These are phyloP conservation scores for Elongisporangium anandrum DNA, from an alignment of 352 stramenopile genomes.

Conservation along the genomic window DNA sequence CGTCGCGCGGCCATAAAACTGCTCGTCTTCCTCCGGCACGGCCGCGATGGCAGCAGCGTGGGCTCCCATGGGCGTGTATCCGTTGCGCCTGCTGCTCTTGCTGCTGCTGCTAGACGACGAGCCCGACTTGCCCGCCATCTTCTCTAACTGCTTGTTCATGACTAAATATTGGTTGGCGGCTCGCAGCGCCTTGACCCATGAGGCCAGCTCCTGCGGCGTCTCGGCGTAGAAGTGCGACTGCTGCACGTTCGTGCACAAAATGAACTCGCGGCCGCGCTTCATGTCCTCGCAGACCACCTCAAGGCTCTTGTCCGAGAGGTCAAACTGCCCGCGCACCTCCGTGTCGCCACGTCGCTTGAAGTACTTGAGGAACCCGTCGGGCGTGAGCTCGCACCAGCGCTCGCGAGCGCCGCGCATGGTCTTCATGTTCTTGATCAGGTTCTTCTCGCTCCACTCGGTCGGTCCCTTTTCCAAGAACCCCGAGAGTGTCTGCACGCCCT, in stretches of 20 bases:
- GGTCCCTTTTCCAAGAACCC: slow-evolving; percentile 84
- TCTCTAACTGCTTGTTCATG: slow-evolving; percentile 32
- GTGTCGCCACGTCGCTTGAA: slow-evolving; percentile 85
- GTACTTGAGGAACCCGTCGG: slow-evolving; percentile 73
- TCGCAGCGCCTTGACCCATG: slow-evolving; percentile 77
- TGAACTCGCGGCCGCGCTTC: slow-evolving; percentile 69
- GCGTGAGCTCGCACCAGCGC: slow-evolving; percentile 80
- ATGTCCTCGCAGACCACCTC: slow-evolving; percentile 81
- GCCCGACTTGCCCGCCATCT: slow-evolving; percentile 22
- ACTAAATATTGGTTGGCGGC: slow-evolving; percentile 63
- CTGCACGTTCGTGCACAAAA: slow-evolving; percentile 76
- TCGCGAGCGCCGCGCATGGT: slow-evolving; percentile 80
- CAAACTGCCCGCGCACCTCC: slow-evolving; percentile 79
- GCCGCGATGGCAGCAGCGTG: slow-evolving; percentile 19
- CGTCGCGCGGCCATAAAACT: slow-evolving; percentile 82
- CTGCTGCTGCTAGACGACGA: slow-evolving; percentile 15
- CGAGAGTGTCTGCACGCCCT: slow-evolving; percentile 57
- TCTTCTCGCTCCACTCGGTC: slow-evolving; percentile 78
- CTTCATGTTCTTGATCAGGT: slow-evolving; percentile 81
- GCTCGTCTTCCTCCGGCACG: slow-evolving; percentile 60
- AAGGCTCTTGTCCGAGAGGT: slow-evolving; percentile 70
- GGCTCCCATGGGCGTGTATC: slow-evolving; percentile 6
- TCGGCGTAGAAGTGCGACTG: slow-evolving; percentile 87
- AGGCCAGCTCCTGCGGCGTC: slow-evolving; percentile 59
- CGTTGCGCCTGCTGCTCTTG: slow-evolving; percentile 3